Percentiles rank a stretch among this genome's conserved stretches.
These are phyloP conservation scores for Bjerkandera adusta DNA, from an alignment of 1,284 basidiomycete genomes.

Conservation along the genomic window DNA sequence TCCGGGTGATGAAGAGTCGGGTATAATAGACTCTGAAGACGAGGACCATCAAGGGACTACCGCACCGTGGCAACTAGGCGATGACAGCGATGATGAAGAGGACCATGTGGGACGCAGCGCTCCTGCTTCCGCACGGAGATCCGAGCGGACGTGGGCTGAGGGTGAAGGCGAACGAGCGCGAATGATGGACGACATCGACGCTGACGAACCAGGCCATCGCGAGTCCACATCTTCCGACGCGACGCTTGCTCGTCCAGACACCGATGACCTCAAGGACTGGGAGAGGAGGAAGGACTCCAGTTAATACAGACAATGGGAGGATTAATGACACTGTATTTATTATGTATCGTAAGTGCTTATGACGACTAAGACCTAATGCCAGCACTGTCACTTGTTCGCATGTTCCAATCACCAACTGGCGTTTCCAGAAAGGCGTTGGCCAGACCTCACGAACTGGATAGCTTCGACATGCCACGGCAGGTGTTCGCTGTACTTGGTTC, in stretches of 20 bases:
- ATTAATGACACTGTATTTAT: background rate
- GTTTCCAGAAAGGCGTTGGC: too few relatives aligned
- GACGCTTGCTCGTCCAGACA: conserved; percentile 32
- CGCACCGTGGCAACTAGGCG: conserved; percentile 61
- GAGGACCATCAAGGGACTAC: conserved; percentile 39
- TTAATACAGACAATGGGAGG: background rate
- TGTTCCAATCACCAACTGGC: too few relatives aligned
- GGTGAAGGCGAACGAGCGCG: conserved; percentile 25
- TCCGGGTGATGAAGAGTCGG: conserved; percentile 35
- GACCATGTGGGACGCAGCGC: conserved; percentile 11
- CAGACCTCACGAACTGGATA: too few relatives aligned
- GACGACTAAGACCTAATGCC: too few relatives aligned
- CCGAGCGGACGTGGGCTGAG: conserved; percentile 5
- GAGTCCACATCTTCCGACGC: conserved; percentile 38
- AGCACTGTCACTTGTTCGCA: too few relatives aligned
- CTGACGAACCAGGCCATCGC: conserved; percentile 25
- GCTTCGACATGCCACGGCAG: too few relatives aligned
- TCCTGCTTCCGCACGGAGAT: conserved; percentile 5
- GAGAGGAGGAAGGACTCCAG: conserved; percentile 10
- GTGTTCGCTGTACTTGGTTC: too few relatives aligned
- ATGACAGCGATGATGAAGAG: conserved; percentile 62
- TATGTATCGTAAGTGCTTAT: conserved; percentile 4
- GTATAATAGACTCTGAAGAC: conserved; percentile 31
- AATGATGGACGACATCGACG: conserved; percentile 25
- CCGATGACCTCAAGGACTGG: conserved; percentile 29